Evolutionary conservation across 2,329 filamentous ascomycete genomes (phyloP).

Genomic region (Alternaria solani): DNA sequence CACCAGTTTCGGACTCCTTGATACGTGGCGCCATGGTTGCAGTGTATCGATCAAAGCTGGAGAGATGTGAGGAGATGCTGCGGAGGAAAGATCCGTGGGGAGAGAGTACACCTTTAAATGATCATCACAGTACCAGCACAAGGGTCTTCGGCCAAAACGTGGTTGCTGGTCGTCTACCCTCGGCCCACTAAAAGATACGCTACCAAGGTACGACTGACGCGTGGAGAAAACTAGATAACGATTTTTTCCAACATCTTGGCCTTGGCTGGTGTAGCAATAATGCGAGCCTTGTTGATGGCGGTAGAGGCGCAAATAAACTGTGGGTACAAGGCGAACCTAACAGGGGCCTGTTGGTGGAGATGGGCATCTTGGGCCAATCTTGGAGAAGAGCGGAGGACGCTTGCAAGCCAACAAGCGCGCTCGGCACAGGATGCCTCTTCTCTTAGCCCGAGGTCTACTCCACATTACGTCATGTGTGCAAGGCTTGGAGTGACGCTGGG

Average conservation of each 20-base stretch:
- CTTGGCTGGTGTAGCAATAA: conserved; percentile 40
- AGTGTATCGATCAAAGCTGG: conserved; percentile 27
- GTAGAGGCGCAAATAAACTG: conserved; percentile 38
- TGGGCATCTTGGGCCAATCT: conserved; percentile 33
- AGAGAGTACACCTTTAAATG: conserved; percentile 36
- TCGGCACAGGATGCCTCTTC: conserved; percentile 30
- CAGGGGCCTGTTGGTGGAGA: conserved; percentile 36
- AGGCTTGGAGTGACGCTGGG: conserved; percentile 12
- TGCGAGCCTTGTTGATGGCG: conserved; percentile 30
- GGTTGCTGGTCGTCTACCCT: conserved; percentile 17
- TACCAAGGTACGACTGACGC: conserved; percentile 31
- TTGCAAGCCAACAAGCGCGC: conserved; percentile 35
- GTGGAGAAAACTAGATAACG: conserved; percentile 41
- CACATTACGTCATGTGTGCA: conserved; percentile 31
- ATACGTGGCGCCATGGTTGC: conserved; percentile 36
- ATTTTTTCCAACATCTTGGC: conserved; percentile 34
- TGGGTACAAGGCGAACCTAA: conserved; percentile 37
- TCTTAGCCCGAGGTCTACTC: conserved; percentile 27
- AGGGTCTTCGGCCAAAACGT: conserved; percentile 26
- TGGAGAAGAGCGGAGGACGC: conserved; percentile 31
- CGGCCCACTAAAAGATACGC: conserved; percentile 33
- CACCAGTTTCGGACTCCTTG: conserved; percentile 33
- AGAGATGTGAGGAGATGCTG: conserved; percentile 33
- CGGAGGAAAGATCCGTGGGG: conserved; percentile 28
- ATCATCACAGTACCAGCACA: conserved; percentile 26